Base-by-base conservation (phyloP, 2,329 filamentous ascomycete genomes). In the Penicillium sp. region DNA sequence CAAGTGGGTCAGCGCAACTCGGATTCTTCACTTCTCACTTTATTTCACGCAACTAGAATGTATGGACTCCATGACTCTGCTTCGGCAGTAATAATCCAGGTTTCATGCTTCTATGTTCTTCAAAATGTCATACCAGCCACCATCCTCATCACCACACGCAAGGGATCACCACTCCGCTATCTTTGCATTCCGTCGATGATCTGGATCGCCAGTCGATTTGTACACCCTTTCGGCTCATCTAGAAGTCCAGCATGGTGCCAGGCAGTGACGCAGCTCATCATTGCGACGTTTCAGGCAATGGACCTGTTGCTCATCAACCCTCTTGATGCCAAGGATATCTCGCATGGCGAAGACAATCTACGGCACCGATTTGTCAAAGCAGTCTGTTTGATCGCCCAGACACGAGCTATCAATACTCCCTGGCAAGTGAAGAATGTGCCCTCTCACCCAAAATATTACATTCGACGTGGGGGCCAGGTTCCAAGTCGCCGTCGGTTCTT, bases 351-450 rank as follows among this genome's bases (percentile, higher is more conserved):
- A 6, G 18, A 9, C 5, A 21, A 5, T 3, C 11, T 21, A 16
- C 27, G n/a, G 24, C 34, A 27, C 21, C 46, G 7, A 9, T 36
- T 54, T 18, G 16, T 22, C 9, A 34, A 29, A 6, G 45, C 52
- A 1, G 16, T 32, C 3, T 29, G 44, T 11, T 9, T 51, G 10
- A 21, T 53, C 10, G 11, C n/a, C 13, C 41, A 50, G 18, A 50
- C 43, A 2, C 55, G 55, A 4, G 55, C 42, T 8, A 18, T 59
- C 4, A 45, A 50, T 31, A 59, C 57, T 5, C 44, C 53, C 1
- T 41, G 55, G 44, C 57, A 59, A 31, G 52, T 50, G 11, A 57
- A 57, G 10, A 47, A 49, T 18, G 36, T 55, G 6, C 52, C 52
- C 3, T 27, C 52, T 8, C 52, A 55, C 32, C 48, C 52, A 3